Base-by-base conservation (phyloP, 2,329 filamentous ascomycete species). In the Sodiomyces alkalinus region DNA sequence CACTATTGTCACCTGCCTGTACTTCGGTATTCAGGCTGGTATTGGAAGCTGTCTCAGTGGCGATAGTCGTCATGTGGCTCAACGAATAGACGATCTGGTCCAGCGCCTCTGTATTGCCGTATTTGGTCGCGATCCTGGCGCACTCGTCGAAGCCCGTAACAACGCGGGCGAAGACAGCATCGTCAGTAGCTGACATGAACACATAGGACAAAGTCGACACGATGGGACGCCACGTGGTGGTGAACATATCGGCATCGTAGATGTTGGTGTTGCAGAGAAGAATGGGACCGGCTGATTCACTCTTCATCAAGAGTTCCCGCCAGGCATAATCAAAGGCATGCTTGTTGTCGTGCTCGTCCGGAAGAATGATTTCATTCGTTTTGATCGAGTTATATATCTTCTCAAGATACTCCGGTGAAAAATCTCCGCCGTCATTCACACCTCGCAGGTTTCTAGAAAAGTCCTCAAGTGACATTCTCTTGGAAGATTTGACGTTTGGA, bases 151-250 rank as follows among this genome's bases (percentile, higher is more conserved):
- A 98, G 2, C 90, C 90, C 26, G 81, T 81, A 17, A 96, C 83
- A 12, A 98, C 80, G 34, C 90, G 74, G 19, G 82, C 82, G 48
- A 93, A 98, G 3, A 98, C 90, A 1, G 87, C 68, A 49, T 98
- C 90, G 45, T 98, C 92, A 0, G 85, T 92, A 11, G 92, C 92
- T 19, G 87, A 96, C 78, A 96, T 92, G 58, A 98, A 98, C 4
- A 98, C 90, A 47, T 96, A 98, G 9, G 90, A 92, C 30, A 98
- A 60, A 0, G 92, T 96, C 4, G 90, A 86, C 20, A 98, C 68
- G 27, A 98, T 85, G 0, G 92, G 87, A 47, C 74, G 85, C 90
- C 92, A 98, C 1, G 86, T 94, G 14, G 85, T 80, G 32, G 80
- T 75, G 50, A 98, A 98, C 82, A 98, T 94, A 47, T 98, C 86